Conservation (phyloP, 139 green algal species). For the Volvox reticuliferus region DNA sequence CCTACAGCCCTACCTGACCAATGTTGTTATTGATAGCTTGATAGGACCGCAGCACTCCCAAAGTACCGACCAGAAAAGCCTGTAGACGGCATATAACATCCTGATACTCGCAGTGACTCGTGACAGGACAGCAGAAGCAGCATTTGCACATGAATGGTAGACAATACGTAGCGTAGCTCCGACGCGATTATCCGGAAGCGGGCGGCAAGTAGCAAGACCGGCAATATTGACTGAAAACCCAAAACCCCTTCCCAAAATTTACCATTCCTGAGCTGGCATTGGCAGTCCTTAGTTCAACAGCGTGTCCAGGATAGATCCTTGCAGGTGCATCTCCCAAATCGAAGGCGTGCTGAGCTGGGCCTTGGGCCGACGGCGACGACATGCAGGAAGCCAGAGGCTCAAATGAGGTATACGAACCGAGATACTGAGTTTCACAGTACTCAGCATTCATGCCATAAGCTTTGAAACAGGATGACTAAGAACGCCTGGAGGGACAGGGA, state of each 20-base stretch:
- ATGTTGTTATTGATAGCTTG: background rate
- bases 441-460: constrained; percentile 17
- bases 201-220: no score
- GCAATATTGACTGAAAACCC: no score
- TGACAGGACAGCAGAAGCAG: no score
- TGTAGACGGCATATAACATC: background rate
- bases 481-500: background rate
- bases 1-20: background rate
- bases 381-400: constrained; percentile 5
- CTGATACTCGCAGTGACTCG: no score
- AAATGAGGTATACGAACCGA: background rate
- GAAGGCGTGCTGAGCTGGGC: background rate
- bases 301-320: background rate
- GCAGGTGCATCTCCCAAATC: background rate
- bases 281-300: background rate
- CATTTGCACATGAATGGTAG: no score
- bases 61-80: background rate
- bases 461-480: background rate
- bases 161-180: no score
- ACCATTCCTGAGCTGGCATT: background rate
- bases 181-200: no score
- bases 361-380: constrained; percentile 7
- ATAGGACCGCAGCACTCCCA: background rate
- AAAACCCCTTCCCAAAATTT: background rate
- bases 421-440: background rate